A percentile compares a stretch with the other conserved stretches of the same genome.
phyloP scores from a whole-genome alignment of 1,139 yeast genomes.

The Debaryomyces sp. region DNA sequence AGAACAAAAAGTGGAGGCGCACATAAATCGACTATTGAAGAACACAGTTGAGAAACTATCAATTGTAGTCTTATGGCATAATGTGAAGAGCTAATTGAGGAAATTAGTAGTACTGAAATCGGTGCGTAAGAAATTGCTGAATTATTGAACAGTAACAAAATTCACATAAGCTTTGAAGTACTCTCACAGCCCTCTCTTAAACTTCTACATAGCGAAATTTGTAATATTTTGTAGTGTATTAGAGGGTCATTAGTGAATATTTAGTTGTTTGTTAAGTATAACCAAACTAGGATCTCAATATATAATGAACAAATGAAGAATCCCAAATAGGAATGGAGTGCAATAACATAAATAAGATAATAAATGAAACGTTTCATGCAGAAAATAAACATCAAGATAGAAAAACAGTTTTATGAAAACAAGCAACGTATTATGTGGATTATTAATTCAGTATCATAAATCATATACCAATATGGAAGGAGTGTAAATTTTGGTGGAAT shows the following conservation, averaged over 20 bases:
- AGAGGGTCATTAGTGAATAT: not conserved
- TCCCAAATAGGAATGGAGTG: not conserved
- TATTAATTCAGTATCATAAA: not conserved
- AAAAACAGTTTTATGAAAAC: not conserved
- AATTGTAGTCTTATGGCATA: too few relatives aligned
- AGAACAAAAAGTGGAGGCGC: not conserved
- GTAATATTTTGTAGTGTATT: not conserved
- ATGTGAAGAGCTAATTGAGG: not conserved
- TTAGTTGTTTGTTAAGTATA: not conserved
- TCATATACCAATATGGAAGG: not conserved
- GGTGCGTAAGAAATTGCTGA: too few relatives aligned
- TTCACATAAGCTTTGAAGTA: too few relatives aligned
- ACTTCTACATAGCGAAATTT: not conserved
- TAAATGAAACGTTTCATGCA: not conserved
- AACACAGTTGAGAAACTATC: too few relatives aligned
- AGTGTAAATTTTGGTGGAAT: not conserved
- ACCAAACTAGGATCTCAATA: not conserved
- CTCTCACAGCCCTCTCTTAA: not conserved
- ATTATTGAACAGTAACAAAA: too few relatives aligned
- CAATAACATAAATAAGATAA: not conserved
- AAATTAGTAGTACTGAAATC: too few relatives aligned
- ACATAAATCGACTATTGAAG: too few relatives aligned
- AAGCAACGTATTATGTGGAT: not conserved
- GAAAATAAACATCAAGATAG: not conserved
- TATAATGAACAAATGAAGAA: not conserved